Base-by-base conservation (phyloP, 2,329 filamentous ascomycete species). In the Dactylellina parvicollis region DNA sequence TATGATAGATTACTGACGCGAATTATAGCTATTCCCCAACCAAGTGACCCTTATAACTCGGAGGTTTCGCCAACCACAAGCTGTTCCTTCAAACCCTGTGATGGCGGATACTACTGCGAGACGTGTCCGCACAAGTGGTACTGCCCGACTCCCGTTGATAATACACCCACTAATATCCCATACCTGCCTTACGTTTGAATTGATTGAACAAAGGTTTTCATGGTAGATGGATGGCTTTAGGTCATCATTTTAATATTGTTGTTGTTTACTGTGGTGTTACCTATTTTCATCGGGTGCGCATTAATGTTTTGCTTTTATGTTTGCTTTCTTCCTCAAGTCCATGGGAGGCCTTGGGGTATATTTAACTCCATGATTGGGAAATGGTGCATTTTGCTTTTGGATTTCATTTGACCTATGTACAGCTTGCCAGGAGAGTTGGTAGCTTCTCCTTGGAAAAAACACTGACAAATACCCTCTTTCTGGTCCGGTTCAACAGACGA, bases 61-160 rank as follows among this genome's bases (percentile, higher is more conserved):
- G 40, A 40, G 5, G 22, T 38, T 32, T n/a, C 46, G 9, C 34
- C 50, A 42, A 59, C 26, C 12, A 72, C 44, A 4, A 56, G 18
- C 18, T 72, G 67, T 42, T 64, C 67, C 5, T 72, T 64, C 22
- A 65, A 65, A 46, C 67, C 67, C 40, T 72, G 67, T 16, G 52
- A 65, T 26, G 59, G 59, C 12, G 67, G 67, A 30, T 65, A 72
- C 28, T 72, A 65, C 28, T 72, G 67, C 30, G 67, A 65, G 46
- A 65, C 59, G 8, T 72, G 67, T 24, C 59, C 67, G n/a, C 67
- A 72, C 24, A 57, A 72, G 30, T 72, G 67, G 67, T 72, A 72
- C 40, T 72, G 67, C 24, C 67, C 67, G 14, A 72, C 67, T 12
- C 42, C 52, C 4, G 54, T 42, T 22, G 26, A 71, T 38, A 16